Evolutionary conservation across 2,329 filamentous ascomycete species (phyloP).

Genomic region (Colletotrichum costaricense): DNA sequence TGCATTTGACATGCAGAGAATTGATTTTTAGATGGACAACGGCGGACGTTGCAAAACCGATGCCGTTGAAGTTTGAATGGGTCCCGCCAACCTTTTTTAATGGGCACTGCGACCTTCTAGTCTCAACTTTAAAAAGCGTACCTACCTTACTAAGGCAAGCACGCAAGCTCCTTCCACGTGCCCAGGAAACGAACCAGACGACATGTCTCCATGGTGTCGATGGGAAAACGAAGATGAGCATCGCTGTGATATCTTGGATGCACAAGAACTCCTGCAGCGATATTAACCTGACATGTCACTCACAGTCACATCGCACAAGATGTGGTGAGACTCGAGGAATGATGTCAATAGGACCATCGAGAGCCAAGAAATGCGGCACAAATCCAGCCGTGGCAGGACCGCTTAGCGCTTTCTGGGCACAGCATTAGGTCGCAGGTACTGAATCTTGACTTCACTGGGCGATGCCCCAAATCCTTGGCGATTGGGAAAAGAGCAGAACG

Average conservation of each 20-base stretch:
- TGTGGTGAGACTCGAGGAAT: background rate
- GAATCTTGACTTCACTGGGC: slow-evolving; percentile 21
- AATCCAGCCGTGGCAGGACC: background rate
- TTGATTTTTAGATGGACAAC: background rate
- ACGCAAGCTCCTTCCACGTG: background rate
- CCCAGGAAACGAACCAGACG: background rate
- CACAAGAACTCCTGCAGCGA: background rate
- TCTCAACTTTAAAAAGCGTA: background rate
- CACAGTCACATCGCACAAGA: background rate
- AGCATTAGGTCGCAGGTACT: background rate
- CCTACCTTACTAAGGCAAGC: background rate
- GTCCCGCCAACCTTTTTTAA: slow-evolving; percentile 14
- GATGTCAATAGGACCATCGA: slow-evolving; percentile 15
- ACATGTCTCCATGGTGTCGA: background rate
- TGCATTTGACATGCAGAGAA: background rate
- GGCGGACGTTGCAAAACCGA: background rate
- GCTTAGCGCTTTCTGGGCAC: slow-evolving; percentile 10
- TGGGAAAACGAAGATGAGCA: background rate
- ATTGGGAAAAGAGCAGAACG: background rate
- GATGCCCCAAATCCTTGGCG: background rate
- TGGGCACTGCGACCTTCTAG: background rate
- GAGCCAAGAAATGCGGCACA: slow-evolving; percentile 25
- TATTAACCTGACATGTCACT: background rate
- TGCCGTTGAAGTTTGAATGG: background rate
- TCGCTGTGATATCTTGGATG: background rate